Base-by-base conservation (phyloP, 805 yeast genomes). In the Zygoascus tannicola region DNA sequence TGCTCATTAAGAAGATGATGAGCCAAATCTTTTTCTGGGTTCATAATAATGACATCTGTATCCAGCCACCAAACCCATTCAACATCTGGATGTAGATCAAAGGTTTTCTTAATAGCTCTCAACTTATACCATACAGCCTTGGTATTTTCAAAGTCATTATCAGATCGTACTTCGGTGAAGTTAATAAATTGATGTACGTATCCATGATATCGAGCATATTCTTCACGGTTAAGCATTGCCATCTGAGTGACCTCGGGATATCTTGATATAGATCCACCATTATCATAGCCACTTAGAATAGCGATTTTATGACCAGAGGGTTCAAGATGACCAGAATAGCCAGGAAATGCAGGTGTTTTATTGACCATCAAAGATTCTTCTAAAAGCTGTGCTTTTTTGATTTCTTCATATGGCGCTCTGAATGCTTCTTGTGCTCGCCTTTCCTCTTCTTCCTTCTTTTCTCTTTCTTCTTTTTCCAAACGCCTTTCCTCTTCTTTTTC, bases 31-130 rank as follows among this genome's bases (percentile, higher is more conserved):
- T 56, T 22, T 4, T 51, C 37, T 3, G 55, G 55, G 40, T 62
- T 61, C 59, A 62, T 60, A 42, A 63, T 56, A 22, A 63, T 49
- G 15, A 59, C 60, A 28, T 63, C 68, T 4, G 56, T 50, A 44
- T 64, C 68, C 20, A 63, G 53, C 67, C 66, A 63, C 64, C 65
- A 64, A 26, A 64, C 50, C 68, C 68, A 63, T 41, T 63, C 63
- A 15, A 58, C 65, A 2, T 59, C 54, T 3, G 67, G 65, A 43
- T 59, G 43, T 20, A 32, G 34, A 12, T 49, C 53, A 32, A 63
- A 59, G 4, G 63, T 56, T 14, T 61, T 59, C 38, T 47, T 47
- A 18, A 64, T 52, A 14, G 66, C 63, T 4, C 63, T 59, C 20
- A 64, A 44, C 43, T 63, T 63, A 37, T 50, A 50, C 68, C 68